phyloP scores from a whole-genome alignment of 2,329 filamentous ascomycete species.

The Thelonectria rubi region DNA sequence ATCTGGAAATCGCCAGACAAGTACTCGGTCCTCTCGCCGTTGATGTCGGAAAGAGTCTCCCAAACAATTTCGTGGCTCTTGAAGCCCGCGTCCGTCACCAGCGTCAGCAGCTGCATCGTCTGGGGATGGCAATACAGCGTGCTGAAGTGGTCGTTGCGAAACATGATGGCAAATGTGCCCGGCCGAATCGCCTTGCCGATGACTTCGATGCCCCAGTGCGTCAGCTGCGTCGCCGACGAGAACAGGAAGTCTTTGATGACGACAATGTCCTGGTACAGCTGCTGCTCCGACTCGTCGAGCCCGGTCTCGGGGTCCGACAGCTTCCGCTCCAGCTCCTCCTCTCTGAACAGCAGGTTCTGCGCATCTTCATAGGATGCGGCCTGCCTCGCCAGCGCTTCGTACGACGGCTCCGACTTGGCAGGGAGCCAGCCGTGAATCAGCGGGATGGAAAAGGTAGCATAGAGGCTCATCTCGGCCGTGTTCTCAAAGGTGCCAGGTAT shows the following conservation, averaged over 20 bases:
- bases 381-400: conserved; percentile 74
- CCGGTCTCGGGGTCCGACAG: conserved; percentile 58
- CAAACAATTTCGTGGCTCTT: conserved; percentile 88
- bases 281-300: conserved; percentile 77
- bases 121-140: conserved; percentile 90
- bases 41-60: conserved; percentile 92
- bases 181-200: conserved; percentile 76
- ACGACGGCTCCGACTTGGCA: conserved; percentile 69
- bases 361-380: conserved; percentile 91
- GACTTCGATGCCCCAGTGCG: conserved; percentile 79
- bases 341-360: conserved; percentile 86
- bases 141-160: conserved; percentile 97
- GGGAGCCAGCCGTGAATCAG: conserved; percentile 95
- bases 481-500: conserved; percentile 82
- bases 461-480: conserved; percentile 88
- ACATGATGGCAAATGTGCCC: conserved; percentile 87
- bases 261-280: conserved; percentile 82
- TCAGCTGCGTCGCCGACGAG: conserved; percentile 86
- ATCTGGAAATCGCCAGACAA: conserved; percentile 90
- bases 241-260: conserved; percentile 85
- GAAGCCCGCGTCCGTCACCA: conserved; percentile 95
- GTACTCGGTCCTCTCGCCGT: conserved; percentile 82
- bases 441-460: conserved; percentile 87
- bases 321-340: conserved; percentile 88
- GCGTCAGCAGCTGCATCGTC: conserved; percentile 76